Conservation (phyloP, 495 filamentous ascomycete species). For the Xylaria curta region DNA sequence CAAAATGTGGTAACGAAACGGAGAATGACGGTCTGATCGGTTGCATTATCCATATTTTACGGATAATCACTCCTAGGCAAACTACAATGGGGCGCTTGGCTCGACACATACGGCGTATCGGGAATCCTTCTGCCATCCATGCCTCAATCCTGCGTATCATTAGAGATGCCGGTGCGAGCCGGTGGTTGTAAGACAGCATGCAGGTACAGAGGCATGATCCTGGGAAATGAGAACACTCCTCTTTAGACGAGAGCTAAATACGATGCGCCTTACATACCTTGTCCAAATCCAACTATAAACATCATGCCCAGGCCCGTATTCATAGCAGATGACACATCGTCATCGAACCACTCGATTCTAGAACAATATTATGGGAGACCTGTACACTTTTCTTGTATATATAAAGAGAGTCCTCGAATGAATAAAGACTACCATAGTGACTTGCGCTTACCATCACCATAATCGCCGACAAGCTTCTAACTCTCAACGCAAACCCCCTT, state of each 20-base stretch:
- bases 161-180: not conserved
- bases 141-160: not conserved
- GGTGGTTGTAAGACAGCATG: not conserved
- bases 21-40: too few relatives aligned
- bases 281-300: constrained; percentile 1
- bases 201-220: not conserved
- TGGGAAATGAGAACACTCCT: not conserved
- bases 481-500: not conserved
- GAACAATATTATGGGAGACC: constrained; percentile 1
- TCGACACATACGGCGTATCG: constrained; percentile 14
- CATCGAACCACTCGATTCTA: constrained; percentile 9
- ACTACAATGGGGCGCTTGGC: not conserved
- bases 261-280: constrained; percentile 7
- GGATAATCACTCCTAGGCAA: too few relatives aligned
- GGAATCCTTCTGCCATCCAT: not conserved
- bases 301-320: constrained; percentile 13
- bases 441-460: constrained; percentile 1
- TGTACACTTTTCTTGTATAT: constrained; percentile 6
- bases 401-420: constrained; percentile 14
- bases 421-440: not conserved
- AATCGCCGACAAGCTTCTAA: constrained; percentile 1
- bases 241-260: constrained; percentile 14
- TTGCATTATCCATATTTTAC: too few relatives aligned
- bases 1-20: too few relatives aligned
- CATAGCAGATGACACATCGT: constrained; percentile 3